Base-by-base conservation (phyloP, 176 grass and related monocot species). In the Phoenix roebelenii region DNA sequence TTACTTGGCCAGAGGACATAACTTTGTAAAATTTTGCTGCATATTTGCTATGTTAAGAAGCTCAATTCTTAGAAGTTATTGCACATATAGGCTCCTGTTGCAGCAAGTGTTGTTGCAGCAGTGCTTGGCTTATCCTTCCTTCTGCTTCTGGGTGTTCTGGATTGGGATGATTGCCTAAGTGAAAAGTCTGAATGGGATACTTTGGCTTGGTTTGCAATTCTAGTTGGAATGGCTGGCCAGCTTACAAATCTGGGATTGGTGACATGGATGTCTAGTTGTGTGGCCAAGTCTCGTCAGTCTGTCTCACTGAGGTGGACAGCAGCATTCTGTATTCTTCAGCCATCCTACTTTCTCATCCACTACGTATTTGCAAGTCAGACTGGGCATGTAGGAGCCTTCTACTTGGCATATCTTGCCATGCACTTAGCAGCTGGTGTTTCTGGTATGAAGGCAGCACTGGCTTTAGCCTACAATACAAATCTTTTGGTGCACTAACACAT, bases 151-250 rank as follows among this genome's bases (percentile, higher is more conserved):
- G 90, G 83, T 71, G 86, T 95, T 58, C 61, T 90, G 60, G 66
- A 95, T 19, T 95, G 83, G 90, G 80, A 90, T 64, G 90, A 87
- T 51, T 95, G 90, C 77, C 64, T 95, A 58, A 90, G 66, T 61
- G 90, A 95, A 66, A 95, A 89, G 59, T 76, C 90, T 28, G 90
- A 85, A 26, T 89, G 90, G 90, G 90, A 95, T 79, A 95, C 83
- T 12, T 68, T 87, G 44, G 72, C 85, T 32, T 95, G 83, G 90
- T 95, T 89, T 68, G 83, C 85, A 0, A 79, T 95, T 73, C 60
- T 95, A 60, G 85, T 95, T 39, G 90, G 85, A 63, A 89, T 95
- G 86, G 85, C 90, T 4, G 80, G 80, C 5, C 90, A 87, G 55
- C 80, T 89, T 18, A 84, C 77, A 24, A 84, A 95, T 71, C 58